These are phyloP conservation scores for Beta lomatogona DNA, from an alignment of 179 eudicot genomes.

Conservation along the genomic window DNA sequence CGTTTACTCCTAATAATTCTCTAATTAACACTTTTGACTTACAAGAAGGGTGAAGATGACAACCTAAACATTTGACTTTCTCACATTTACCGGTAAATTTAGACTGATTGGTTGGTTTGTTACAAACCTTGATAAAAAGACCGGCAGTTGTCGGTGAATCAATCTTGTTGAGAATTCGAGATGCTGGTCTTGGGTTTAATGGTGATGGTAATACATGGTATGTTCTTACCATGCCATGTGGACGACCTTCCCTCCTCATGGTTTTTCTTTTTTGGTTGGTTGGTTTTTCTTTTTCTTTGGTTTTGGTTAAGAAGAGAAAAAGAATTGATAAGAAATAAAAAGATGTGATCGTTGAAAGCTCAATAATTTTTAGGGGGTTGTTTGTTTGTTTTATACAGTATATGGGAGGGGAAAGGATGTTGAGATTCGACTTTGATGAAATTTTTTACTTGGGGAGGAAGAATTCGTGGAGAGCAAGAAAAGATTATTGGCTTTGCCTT, in stretches of 20 bases:
- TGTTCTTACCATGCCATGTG: conserved; percentile 61
- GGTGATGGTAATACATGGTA: conserved; percentile 31
- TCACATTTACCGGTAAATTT: conserved; percentile 65
- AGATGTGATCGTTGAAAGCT: background rate
- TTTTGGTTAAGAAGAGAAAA: background rate
- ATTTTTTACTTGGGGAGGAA: background rate
- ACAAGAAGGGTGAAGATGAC: conserved; percentile 46
- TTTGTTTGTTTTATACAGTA: background rate
- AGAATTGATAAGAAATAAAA: background rate
- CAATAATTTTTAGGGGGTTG: background rate
- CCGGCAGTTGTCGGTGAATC: conserved; percentile 54
- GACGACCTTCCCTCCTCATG: conserved; percentile 74
- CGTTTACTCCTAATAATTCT: too few relatives aligned
- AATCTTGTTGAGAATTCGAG: conserved; percentile 30
- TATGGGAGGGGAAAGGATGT: background rate
- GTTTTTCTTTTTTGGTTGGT: background rate
- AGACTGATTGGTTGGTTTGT: conserved; percentile 77
- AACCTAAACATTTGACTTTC: conserved; percentile 38
- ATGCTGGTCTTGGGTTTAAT: conserved; percentile 1
- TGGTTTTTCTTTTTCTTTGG: background rate
- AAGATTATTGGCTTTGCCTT: too few relatives aligned
- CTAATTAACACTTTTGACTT: too few relatives aligned
- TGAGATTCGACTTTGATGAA: background rate
- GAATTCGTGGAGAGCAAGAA: conserved; percentile 5
- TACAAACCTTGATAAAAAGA: conserved; percentile 43